Evolutionary conservation across 2,329 filamentous ascomycete species (phyloP).

Genomic region (Biscogniauxia mediterranea): DNA sequence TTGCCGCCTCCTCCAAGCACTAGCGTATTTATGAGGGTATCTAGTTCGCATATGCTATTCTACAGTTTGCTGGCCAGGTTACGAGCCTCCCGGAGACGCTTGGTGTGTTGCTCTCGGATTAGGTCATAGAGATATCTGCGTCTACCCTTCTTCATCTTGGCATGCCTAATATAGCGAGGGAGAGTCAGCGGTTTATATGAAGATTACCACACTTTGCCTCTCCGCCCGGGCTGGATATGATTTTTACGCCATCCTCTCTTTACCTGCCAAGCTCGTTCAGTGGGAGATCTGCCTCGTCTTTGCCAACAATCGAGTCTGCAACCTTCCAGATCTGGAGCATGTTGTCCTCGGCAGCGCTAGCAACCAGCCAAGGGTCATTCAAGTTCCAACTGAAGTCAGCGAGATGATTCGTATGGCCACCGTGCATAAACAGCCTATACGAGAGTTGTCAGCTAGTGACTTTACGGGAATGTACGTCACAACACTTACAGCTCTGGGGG

Average conservation of each 20-base stretch:
- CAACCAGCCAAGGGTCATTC: slow-evolving; percentile 95
- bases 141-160: slow-evolving; percentile 11
- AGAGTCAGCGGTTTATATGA: slow-evolving; percentile 9
- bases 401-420: slow-evolving; percentile 94
- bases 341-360: slow-evolving; percentile 95
- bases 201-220: background rate
- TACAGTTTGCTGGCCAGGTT: background rate
- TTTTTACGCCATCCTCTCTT: slow-evolving; percentile 11
- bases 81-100: slow-evolving; percentile 6
- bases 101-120: slow-evolving; percentile 10
- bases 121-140: slow-evolving; percentile 18
- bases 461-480: background rate
- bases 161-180: slow-evolving; percentile 4
- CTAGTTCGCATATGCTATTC: slow-evolving; percentile 1
- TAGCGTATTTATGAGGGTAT: slow-evolving; percentile 1
- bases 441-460: slow-evolving; percentile 11
- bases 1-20: too few species aligned
- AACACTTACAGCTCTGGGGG: slow-evolving; percentile 82
- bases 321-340: slow-evolving; percentile 93
- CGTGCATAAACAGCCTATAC: slow-evolving; percentile 89
- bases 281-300: slow-evolving; percentile 71
- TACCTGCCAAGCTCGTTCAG: slow-evolving; percentile 73
- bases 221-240: slow-evolving; percentile 9
- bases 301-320: slow-evolving; percentile 75
- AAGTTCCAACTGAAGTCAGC: slow-evolving; percentile 98